Evolutionary conservation across 306 rosid genomes (phyloP).

Genomic region (Lathyrus oleraceus): DNA sequence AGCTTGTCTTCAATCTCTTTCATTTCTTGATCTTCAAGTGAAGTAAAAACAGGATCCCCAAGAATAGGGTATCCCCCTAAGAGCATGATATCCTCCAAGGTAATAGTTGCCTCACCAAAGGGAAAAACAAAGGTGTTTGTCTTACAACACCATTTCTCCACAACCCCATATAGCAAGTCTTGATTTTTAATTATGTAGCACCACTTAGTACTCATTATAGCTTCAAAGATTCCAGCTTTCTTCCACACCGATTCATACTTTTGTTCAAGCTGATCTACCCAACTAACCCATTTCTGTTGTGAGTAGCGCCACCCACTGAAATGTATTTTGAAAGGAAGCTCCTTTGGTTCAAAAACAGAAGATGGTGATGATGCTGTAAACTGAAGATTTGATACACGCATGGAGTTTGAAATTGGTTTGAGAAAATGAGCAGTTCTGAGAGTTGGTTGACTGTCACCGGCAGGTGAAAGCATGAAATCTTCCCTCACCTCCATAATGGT

Average conservation of each 20-base stretch:
- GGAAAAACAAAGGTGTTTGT: slow-evolving; percentile 51
- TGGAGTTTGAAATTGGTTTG: too few species aligned
- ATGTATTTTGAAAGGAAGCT: slow-evolving; percentile 22
- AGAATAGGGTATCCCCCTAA: slow-evolving; percentile 51
- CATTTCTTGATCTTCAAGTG: slow-evolving; percentile 25
- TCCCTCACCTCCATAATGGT: too few species aligned
- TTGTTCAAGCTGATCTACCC: slow-evolving; percentile 40
- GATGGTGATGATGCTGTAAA: background rate
- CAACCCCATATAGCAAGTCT: slow-evolving; percentile 35
- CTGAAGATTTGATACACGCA: too few species aligned
- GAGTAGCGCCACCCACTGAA: slow-evolving; percentile 37
- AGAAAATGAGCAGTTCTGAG: too few species aligned
- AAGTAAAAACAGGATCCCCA: slow-evolving; percentile 33
- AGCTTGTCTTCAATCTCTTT: slow-evolving; percentile 32
- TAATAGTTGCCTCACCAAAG: slow-evolving; percentile 59
- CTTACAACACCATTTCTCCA: slow-evolving; percentile 46
- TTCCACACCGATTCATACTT: slow-evolving; percentile 44
- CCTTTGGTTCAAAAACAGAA: slow-evolving; percentile 6
- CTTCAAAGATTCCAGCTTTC: slow-evolving; percentile 47
- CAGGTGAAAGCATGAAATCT: too few species aligned
- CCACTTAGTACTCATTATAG: slow-evolving; percentile 41
- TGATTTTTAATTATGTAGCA: background rate
- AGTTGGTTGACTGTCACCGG: too few species aligned
- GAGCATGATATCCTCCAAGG: slow-evolving; percentile 55
- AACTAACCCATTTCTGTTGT: slow-evolving; percentile 24